A percentile compares a stretch with the other conserved stretches of the same genome.
These are phyloP conservation scores for Otatea glauca DNA, from an alignment of 176 grass and related monocot species.

Conservation along the genomic window DNA sequence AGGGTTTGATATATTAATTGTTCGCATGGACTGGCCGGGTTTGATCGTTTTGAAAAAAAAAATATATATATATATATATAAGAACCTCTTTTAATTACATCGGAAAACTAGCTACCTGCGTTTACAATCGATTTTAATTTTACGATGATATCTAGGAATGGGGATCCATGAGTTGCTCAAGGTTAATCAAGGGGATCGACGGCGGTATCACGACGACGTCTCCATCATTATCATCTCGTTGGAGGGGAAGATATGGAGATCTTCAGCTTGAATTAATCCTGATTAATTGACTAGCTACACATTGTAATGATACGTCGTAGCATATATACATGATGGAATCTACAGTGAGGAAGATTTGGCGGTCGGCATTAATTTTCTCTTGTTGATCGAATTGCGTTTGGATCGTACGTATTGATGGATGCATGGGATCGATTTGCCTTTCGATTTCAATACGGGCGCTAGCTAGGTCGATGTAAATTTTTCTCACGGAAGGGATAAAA, in stretches of 20 bases:
- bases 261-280: slow-evolving; percentile 29
- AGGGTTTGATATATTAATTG: no score
- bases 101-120: no score
- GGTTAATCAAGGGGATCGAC: slow-evolving; percentile 65
- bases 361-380: background rate
- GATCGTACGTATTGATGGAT: background rate
- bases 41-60: no score
- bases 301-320: background rate
- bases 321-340: background rate
- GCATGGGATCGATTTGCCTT: background rate
- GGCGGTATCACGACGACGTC: slow-evolving; percentile 78
- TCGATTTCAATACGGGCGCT: background rate
- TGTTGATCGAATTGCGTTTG: background rate
- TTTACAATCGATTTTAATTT: background rate
- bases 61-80: no score
- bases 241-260: slow-evolving; percentile 83
- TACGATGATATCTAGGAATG: slow-evolving; percentile 53
- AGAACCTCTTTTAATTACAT: no score
- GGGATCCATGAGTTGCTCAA: slow-evolving; percentile 72
- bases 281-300: background rate
- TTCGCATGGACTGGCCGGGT: no score
- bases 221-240: slow-evolving; percentile 89
- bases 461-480: background rate
- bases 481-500: no score
- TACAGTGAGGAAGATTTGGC: background rate